phyloP scores from a whole-genome alignment of 192 early-diverging fungal genomes.

The Funneliformis geosporum region DNA sequence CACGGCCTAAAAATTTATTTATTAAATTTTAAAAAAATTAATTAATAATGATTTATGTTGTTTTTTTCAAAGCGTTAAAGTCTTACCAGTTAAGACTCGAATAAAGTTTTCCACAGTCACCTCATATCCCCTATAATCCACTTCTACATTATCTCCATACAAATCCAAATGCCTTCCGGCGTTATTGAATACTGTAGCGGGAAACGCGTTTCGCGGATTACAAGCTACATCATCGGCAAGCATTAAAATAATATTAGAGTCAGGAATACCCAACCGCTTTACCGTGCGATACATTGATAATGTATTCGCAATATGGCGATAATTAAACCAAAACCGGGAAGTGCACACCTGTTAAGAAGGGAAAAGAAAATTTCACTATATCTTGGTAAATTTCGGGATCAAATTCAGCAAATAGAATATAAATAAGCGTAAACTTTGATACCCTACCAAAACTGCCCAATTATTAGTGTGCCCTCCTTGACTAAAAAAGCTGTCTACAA shows the following conservation, averaged over 20 bases:
- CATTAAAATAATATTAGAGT: slow-evolving; percentile 99
- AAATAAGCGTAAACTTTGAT: not conserved
- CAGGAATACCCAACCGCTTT: slow-evolving; percentile 96
- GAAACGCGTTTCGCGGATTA: slow-evolving; percentile 91
- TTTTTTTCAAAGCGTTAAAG: not conserved
- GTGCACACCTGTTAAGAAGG: slow-evolving; percentile 80
- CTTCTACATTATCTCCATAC: slow-evolving; percentile 96
- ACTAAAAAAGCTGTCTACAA: slow-evolving; percentile 62
- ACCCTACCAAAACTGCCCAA: slow-evolving; percentile 93
- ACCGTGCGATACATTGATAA: slow-evolving; percentile 99
- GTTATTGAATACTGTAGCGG: slow-evolving; percentile 94
- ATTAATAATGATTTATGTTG: not conserved
- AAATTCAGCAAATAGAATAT: not conserved
- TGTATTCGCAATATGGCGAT: slow-evolving; percentile 97
- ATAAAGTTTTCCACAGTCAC: slow-evolving; percentile 99
- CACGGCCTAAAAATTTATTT: slow-evolving; percentile 61
- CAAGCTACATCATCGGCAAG: slow-evolving; percentile 98
- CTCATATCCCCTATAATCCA: slow-evolving; percentile 99
- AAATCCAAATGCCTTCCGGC: slow-evolving; percentile 78
- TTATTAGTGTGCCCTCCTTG: slow-evolving; percentile 87
- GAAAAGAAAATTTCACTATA: slow-evolving; percentile 3
- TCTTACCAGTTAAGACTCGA: slow-evolving; percentile 80
- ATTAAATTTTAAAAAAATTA: slow-evolving; percentile 8
- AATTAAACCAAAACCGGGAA: slow-evolving; percentile 99
- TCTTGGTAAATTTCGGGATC: not conserved